These are phyloP conservation scores for Pichia sp. DNA, from an alignment of 1,139 yeast species.

Conservation along the genomic window DNA sequence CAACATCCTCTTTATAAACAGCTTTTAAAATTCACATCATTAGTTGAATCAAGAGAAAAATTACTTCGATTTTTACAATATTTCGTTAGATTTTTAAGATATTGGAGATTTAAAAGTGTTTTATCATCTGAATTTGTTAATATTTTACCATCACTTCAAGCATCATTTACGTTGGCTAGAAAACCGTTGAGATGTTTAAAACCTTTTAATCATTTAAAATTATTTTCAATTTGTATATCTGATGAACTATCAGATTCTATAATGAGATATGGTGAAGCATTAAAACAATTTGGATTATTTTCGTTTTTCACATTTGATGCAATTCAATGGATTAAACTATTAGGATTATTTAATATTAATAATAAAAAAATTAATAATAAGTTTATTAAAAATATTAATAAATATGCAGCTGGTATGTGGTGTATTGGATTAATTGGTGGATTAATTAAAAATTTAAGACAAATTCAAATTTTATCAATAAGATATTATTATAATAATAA, in stretches of 20 bases:
- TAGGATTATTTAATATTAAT: slow-evolving; percentile 41
- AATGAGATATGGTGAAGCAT: slow-evolving; percentile 50
- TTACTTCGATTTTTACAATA: slow-evolving; percentile 76
- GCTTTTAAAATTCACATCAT: slow-evolving; percentile 58
- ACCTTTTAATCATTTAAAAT: slow-evolving; percentile 69
- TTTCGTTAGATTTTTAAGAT: slow-evolving; percentile 57
- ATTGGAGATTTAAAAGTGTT: slow-evolving; percentile 16
- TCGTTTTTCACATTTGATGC: slow-evolving; percentile 74
- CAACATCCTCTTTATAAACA: slow-evolving; percentile 73
- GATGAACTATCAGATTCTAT: slow-evolving; percentile 64
- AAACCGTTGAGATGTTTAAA: slow-evolving; percentile 82
- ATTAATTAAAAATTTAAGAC: slow-evolving; percentile 27
- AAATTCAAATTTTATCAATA: slow-evolving; percentile 16
- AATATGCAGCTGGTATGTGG: slow-evolving; percentile 64
- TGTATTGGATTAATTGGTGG: slow-evolving; percentile 53
- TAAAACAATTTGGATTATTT: slow-evolving; percentile 68
- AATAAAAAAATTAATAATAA: slow-evolving; percentile 14
- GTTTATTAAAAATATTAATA: slow-evolving; percentile 30
- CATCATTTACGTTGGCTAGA: slow-evolving; percentile 63
- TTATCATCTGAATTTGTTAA: slow-evolving; percentile 1
- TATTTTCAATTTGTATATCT: slow-evolving; percentile 62
- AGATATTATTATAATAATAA: slow-evolving; percentile 1
- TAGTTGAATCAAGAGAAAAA: slow-evolving; percentile 66
- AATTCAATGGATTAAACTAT: slow-evolving; percentile 55
- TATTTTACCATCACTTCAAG: slow-evolving; percentile 37